Percentiles rank a stretch among this genome's conserved stretches.
These are phyloP conservation scores for Austroboletus niveus DNA, from an alignment of 1,284 basidiomycete species.

Conservation along the genomic window DNA sequence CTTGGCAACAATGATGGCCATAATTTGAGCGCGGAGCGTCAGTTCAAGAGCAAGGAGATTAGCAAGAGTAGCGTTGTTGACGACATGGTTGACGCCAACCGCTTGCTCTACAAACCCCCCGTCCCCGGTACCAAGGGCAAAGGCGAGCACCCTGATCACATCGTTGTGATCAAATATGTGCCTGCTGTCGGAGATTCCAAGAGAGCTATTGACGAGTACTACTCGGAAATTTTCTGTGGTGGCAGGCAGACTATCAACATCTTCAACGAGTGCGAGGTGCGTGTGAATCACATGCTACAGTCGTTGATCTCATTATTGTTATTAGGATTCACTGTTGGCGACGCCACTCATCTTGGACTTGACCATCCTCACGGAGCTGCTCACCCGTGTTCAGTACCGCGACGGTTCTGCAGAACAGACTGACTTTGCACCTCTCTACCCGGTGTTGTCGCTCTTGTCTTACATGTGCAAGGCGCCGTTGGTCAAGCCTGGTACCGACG, in stretches of 20 bases:
- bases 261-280: conserved; percentile 92
- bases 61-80: conserved; percentile 96
- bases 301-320: conserved; percentile 12
- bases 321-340: conserved; percentile 89
- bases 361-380: conserved; percentile 89
- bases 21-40: conserved; percentile 88
- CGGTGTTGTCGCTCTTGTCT: conserved; percentile 84
- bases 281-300: conserved; percentile 15
- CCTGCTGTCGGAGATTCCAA: conserved; percentile 96
- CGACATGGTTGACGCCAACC: conserved; percentile 94
- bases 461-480: conserved; percentile 99
- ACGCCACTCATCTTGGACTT: conserved; percentile 96
- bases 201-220: conserved; percentile 98
- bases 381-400: conserved; percentile 91
- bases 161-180: conserved; percentile 94
- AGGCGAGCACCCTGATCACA: conserved; percentile 96
- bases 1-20: conserved; percentile 98
- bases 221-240: conserved; percentile 88
- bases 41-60: conserved; percentile 99
- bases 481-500: conserved; percentile 93
- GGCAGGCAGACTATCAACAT: conserved; percentile 86
- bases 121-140: conserved; percentile 64
- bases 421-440: conserved; percentile 82
- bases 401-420: conserved; percentile 42
- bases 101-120: conserved; percentile 84